A percentile compares a stretch with the other conserved stretches of the same genome.
Conservation (phyloP, 2,329 filamentous ascomycete species). For the Aureobasidium pullulans region DNA sequence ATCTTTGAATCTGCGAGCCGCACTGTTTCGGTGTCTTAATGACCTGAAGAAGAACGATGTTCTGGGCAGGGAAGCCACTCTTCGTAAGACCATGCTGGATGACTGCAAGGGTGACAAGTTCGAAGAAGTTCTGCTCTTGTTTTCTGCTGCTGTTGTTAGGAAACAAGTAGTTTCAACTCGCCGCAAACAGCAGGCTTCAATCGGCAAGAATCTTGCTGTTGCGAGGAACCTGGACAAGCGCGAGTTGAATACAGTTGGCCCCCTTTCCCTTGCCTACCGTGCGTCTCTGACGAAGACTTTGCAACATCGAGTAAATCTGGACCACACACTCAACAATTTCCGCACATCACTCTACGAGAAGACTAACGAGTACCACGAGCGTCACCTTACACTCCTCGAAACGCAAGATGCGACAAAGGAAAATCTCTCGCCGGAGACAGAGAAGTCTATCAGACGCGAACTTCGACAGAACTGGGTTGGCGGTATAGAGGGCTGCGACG, state of each 20-base stretch:
- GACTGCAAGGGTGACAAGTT: slow-evolving; percentile 90
- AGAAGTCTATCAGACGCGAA: slow-evolving; percentile 44
- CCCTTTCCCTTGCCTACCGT: slow-evolving; percentile 67
- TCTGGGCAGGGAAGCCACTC: slow-evolving; percentile 67
- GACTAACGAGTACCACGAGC: slow-evolving; percentile 48
- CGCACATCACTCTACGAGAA: slow-evolving; percentile 58
- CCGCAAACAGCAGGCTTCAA: slow-evolving; percentile 26
- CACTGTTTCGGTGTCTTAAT: slow-evolving; percentile 72
- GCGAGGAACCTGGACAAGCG: slow-evolving; percentile 26
- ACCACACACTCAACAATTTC: slow-evolving; percentile 56
- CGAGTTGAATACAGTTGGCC: slow-evolving; percentile 43
- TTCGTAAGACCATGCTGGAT: slow-evolving; percentile 93
- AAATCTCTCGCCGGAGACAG: slow-evolving; percentile 15
- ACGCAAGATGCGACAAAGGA: neutral
- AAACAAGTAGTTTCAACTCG: slow-evolving; percentile 48
- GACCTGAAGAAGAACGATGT: slow-evolving; percentile 81
- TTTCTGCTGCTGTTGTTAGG: slow-evolving; percentile 77
- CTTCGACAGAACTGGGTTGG: slow-evolving; percentile 73
- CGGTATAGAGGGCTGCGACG: slow-evolving; percentile 64
- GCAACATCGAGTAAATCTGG: slow-evolving; percentile 24
- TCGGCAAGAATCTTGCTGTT: slow-evolving; percentile 48
- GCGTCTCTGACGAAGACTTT: slow-evolving; percentile 48
- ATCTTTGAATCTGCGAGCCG: slow-evolving; percentile 81
- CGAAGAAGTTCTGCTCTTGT: slow-evolving; percentile 74
- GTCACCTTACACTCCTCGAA: slow-evolving; percentile 22